Evolutionary conservation across 345 rosid genomes (phyloP), one percentile per base, ranked within the genome.

Genomic region (Excoecaria cochinchinensis): DNA sequence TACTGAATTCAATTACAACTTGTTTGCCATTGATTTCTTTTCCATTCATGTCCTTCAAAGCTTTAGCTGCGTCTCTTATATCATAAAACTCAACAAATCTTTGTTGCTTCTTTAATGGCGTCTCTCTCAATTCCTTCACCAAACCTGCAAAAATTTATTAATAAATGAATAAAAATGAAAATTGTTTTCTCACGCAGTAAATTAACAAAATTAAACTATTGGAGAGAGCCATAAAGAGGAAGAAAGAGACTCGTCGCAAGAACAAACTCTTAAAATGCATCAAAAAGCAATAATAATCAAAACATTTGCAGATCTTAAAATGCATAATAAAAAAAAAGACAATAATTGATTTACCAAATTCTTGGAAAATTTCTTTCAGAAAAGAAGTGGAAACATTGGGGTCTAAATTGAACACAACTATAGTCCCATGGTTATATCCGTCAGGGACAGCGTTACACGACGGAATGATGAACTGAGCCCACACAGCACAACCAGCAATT

Each of bases 361-460:
- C 81, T 65, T 88, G 85, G 77, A 95, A 95, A 72, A 84, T 78
- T 22, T 77, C 89, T 76, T 78, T 84, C 60, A 95, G 92, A 68
- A 52, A 48, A 0, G 77, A 17, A 2, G 91, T 81, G n/a, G 98
- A 87, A 70, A 88, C 87, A 75, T 78, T 78, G 8, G 96, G 91
- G 83, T 91, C 90, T 50, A 95, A 76, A 79, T 95, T 95, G 86
- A 95, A 86, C 25, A 91, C 76, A 24, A 95, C 97, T 0, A 95
- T 81, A 0, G 97, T 90, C 50, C 99, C 99, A 81, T 95, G 99
- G 74, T 95, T 95, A 62, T 80, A 83, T 31, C 97, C 98, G 19
- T 88, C 88, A 8, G 88, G 89, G 21, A 90, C 79, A 12, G 86
- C 89, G 71, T 81, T 87, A 47, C 84, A 74, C 7, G 88, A 76